A percentile compares a stretch with the other conserved stretches of the same genome.
phyloP scores from a whole-genome alignment of 2,329 filamentous ascomycete genomes.

The Penicillium sp. region DNA sequence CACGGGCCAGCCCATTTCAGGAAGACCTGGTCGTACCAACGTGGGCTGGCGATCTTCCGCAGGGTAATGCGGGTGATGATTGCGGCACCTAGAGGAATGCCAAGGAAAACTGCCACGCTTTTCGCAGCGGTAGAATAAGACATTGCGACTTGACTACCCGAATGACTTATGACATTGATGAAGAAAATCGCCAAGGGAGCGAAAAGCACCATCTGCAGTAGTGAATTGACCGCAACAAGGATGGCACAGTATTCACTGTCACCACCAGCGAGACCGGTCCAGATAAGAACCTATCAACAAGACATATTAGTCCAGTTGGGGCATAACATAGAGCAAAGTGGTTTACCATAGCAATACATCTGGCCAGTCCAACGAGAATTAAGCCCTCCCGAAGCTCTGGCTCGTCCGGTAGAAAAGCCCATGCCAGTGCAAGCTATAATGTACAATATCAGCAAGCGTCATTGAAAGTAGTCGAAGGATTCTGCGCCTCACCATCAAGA shows the following conservation, averaged over 20 bases:
- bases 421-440: slow-evolving; percentile 49
- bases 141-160: slow-evolving; percentile 48
- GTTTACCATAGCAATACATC: slow-evolving; percentile 89
- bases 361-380: slow-evolving; percentile 80
- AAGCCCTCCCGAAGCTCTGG: slow-evolving; percentile 65
- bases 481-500: slow-evolving; percentile 70
- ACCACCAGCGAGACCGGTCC: slow-evolving; percentile 78
- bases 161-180: slow-evolving; percentile 69
- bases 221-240: slow-evolving; percentile 74
- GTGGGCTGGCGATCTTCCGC: slow-evolving; percentile 59
- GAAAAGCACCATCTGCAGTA: slow-evolving; percentile 76
- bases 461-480: background rate
- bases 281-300: slow-evolving; percentile 65
- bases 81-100: slow-evolving; percentile 86
- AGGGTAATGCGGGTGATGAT: slow-evolving; percentile 73
- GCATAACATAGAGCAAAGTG: background rate
- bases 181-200: slow-evolving; percentile 72
- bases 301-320: background rate
- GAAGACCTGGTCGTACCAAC: slow-evolving; percentile 61
- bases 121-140: slow-evolving; percentile 73
- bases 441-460: background rate
- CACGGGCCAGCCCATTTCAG: slow-evolving; percentile 71
- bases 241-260: slow-evolving; percentile 83
- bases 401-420: slow-evolving; percentile 61
- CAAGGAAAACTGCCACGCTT: slow-evolving; percentile 83